Evolutionary conservation across 2,329 filamentous ascomycete species (phyloP), one percentile per base, ranked within the genome.

Genomic region (Stagonosporopsis vannaccii): DNA sequence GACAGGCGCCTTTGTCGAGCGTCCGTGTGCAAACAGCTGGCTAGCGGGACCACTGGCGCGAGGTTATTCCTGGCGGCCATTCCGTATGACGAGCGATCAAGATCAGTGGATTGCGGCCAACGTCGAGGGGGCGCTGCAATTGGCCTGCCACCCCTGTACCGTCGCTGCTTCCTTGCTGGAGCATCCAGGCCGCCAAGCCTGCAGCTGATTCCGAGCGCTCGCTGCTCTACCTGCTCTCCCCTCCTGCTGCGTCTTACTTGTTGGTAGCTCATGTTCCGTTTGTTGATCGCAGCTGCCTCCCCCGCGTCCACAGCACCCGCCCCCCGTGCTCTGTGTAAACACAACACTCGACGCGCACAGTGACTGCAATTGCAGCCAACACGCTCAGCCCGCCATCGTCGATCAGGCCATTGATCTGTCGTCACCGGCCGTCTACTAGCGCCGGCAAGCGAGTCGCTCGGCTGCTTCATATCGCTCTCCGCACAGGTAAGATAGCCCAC

Each of bases 381-480:
- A 44, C 36, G 44, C 51, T 40, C 48, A 33, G 54, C 47, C 47
- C 47, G 45, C 44, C 47, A 60, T 55, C 58, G 45, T 43, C 58
- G 52, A 59, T 53, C 60, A 45, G 51, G 46, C 58, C 46, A 42
- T 32, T 32, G 36, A 51, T 50, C 42, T 60, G 57, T 63, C 68
- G 67, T 70, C 70, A 66, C 66, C 54, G 57, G 61, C 63, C 65
- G 61, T 59, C 52, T 62, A 44, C 68, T 73, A 73, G 70, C 70
- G 70, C 69, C 66, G 54, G 60, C 59, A 70, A 67, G 67, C 67
- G 65, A 72, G 58, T 58, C 61, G 59, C 68, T 67, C 66, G 65
- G 66, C 68, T 71, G 68, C 70, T 59, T 73, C 67, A 69, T 51
- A 59, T 56, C 47, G 43, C 53, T 48, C 59, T 60, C 65, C 61